phyloP scores from a whole-genome alignment of 108 stramenopile species.

The Conticribra guillardii region DNA sequence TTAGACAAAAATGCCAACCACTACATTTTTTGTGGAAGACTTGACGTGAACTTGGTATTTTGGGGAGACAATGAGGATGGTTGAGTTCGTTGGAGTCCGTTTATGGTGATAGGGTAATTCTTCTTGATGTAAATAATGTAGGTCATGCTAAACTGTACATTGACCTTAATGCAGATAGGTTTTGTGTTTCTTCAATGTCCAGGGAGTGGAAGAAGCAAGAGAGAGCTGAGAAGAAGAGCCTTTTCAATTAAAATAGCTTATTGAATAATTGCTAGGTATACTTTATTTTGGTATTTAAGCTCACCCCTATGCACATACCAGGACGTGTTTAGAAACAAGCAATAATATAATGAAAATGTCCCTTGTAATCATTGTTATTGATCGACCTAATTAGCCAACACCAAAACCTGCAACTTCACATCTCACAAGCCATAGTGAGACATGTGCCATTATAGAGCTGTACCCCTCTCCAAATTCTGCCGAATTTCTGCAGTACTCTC shows the following conservation, averaged over 20 bases:
- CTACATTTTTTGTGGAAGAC: background rate
- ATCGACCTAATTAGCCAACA: background rate
- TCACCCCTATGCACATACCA: too few relatives aligned
- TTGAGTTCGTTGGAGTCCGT: background rate
- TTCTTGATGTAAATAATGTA: background rate
- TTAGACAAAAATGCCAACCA: background rate
- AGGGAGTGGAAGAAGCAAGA: background rate
- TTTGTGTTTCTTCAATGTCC: background rate
- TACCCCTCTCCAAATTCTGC: slow-evolving; percentile 92
- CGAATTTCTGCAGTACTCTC: slow-evolving; percentile 87
- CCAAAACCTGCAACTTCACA: background rate
- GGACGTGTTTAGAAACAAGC: too few relatives aligned
- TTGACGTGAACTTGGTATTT: background rate
- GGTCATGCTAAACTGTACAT: background rate
- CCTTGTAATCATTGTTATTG: background rate
- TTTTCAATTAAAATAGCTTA: background rate
- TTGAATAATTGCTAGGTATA: background rate
- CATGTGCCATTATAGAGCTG: slow-evolving; percentile 64
- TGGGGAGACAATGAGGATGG: background rate
- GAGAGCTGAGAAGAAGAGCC: background rate
- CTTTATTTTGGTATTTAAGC: too few relatives aligned
- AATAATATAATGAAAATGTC: too few relatives aligned
- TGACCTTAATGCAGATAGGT: background rate
- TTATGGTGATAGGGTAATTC: background rate
- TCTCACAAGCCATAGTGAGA: background rate